Percentiles rank a stretch among this genome's conserved stretches.
These are phyloP conservation scores for Tinospora cordifolia DNA, from an alignment of 164 flowering plant species.

Conservation along the genomic window DNA sequence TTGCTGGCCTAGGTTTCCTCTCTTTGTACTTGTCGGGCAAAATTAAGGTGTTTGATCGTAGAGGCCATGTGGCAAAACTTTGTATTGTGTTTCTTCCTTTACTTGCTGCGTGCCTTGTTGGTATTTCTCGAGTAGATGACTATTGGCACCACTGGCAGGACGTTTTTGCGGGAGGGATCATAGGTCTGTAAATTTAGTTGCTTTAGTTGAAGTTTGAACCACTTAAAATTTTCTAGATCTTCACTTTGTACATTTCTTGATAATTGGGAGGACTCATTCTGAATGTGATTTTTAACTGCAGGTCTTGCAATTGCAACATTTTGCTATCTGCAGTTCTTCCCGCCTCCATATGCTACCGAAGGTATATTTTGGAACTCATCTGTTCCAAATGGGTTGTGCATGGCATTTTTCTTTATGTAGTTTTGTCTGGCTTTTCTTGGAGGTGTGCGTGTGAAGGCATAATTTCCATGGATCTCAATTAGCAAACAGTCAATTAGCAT, in stretches of 20 bases:
- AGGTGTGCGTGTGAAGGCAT: background rate
- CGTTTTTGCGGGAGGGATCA: slow-evolving; percentile 70
- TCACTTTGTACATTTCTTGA: background rate
- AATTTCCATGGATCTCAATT: too few relatives aligned
- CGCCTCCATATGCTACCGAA: slow-evolving; percentile 57
- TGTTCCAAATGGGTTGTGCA: background rate
- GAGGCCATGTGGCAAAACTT: slow-evolving; percentile 72
- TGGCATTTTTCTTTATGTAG: background rate
- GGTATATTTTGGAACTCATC: slow-evolving; percentile 28
- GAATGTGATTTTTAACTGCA: slow-evolving; percentile 18
- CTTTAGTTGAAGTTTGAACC: background rate
- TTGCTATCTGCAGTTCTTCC: slow-evolving; percentile 83
- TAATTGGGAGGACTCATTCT: background rate
- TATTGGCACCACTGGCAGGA: slow-evolving; percentile 98
- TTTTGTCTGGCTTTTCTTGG: background rate
- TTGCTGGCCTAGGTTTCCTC: slow-evolving; percentile 82
- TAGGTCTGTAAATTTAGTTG: slow-evolving; percentile 42
- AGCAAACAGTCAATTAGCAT: too few relatives aligned
- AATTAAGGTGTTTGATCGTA: slow-evolving; percentile 59
- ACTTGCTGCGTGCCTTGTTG: slow-evolving; percentile 65
- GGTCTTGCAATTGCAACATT: slow-evolving; percentile 57
- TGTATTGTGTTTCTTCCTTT: slow-evolving; percentile 69
- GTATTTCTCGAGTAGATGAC: slow-evolving; percentile 74
- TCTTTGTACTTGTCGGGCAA: slow-evolving; percentile 74
- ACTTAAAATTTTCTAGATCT: background rate